These are phyloP conservation scores for Gynostemma pentaphyllum DNA, from an alignment of 306 rosid species.

Conservation along the genomic window DNA sequence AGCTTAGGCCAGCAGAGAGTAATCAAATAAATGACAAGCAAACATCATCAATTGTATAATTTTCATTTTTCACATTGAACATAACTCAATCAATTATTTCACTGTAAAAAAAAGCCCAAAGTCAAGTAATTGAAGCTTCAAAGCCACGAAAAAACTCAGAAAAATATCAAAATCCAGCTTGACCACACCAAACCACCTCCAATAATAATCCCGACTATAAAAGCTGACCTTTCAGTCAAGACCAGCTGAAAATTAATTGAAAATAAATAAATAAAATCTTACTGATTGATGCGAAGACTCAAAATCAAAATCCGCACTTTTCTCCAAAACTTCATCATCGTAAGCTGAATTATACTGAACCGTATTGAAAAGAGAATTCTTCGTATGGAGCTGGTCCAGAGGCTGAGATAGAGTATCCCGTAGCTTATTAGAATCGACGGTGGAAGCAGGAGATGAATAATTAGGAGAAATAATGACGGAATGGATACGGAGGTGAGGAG, in stretches of 20 bases:
- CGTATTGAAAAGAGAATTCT: constrained; percentile 1
- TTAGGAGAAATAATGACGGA: constrained; percentile 33
- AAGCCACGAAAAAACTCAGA: neutral
- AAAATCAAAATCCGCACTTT: constrained; percentile 37
- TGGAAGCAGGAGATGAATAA: constrained; percentile 26
- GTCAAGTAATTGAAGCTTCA: neutral
- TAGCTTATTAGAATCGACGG: constrained; percentile 32
- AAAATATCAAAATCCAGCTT: neutral
- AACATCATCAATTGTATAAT: neutral
- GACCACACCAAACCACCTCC: neutral
- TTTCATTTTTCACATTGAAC: neutral
- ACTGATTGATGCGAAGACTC: constrained; percentile 31
- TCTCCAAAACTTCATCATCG: constrained; percentile 35
- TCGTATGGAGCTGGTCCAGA: constrained; percentile 23
- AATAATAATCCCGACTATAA: neutral
- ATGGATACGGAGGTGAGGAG: constrained; percentile 84
- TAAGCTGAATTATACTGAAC: constrained; percentile 37
- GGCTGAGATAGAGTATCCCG: constrained; percentile 9
- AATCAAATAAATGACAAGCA: neutral
- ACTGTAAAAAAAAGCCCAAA: neutral
- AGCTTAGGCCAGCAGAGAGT: neutral
- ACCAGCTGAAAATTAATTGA: neutral
- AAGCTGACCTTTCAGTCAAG: neutral
- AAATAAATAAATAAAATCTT: constrained; percentile 7
- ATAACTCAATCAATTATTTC: neutral